Evolutionary conservation across 225 moss, liverwort and hornwort species (phyloP).

Genomic region (Sphagnum tenellum): DNA sequence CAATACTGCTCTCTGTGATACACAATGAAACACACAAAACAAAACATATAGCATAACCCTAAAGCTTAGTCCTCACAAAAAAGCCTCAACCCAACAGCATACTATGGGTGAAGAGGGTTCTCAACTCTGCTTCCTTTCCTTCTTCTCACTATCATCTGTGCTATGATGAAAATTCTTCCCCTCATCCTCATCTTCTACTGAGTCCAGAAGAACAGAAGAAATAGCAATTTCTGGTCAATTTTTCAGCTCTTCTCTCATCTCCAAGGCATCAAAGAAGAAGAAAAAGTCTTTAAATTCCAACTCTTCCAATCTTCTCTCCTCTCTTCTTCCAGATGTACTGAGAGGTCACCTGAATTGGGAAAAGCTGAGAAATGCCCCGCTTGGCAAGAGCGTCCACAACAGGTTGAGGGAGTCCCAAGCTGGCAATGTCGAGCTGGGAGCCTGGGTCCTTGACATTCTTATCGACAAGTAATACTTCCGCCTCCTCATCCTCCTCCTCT

Average conservation of each 20-base stretch:
- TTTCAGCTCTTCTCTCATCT: too few relatives aligned
- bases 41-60: not conserved
- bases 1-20: constrained; percentile 71
- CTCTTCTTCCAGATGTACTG: not conserved
- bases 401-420: constrained; percentile 48
- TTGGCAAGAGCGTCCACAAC: constrained; percentile 67
- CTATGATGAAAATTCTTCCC: too few relatives aligned
- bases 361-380: constrained; percentile 69
- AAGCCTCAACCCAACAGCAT: not conserved
- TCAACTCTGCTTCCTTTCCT: too few relatives aligned
- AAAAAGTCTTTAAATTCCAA: too few relatives aligned
- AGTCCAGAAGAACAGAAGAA: too few relatives aligned
- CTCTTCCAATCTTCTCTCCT: too few relatives aligned
- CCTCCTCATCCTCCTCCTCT: constrained; percentile 37
- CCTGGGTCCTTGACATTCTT: constrained; percentile 50
- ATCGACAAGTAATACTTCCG: constrained; percentile 43
- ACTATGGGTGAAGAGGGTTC: too few relatives aligned
- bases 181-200: too few relatives aligned
- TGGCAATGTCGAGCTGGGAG: constrained; percentile 71
- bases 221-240: too few relatives aligned
- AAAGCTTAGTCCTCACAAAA: too few relatives aligned
- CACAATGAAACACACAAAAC: not conserved
- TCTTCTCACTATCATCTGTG: too few relatives aligned
- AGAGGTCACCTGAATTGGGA: constrained; percentile 68
- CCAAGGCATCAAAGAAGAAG: too few relatives aligned